Evolutionary conservation across 148 eudicot species (phyloP), one percentile per base, ranked within the genome.

Genomic region (Camellia lanceoleosa): DNA sequence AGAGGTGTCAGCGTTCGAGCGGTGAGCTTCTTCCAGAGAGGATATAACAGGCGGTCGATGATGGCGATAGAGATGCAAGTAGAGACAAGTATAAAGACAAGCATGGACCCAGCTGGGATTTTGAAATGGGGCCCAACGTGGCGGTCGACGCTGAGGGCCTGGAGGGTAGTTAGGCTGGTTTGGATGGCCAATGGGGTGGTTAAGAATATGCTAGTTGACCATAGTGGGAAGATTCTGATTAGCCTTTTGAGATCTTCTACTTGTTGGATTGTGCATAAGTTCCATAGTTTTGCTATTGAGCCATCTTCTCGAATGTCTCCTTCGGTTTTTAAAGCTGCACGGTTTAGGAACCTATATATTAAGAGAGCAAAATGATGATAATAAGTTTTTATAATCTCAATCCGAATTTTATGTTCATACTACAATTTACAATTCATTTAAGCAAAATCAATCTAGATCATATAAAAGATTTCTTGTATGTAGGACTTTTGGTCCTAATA

Each of bases 191-290:
- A 58, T 12, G 86, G 88, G 44, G 89, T 89, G 84, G 88, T 71
- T 60, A 91, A 54, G 19, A 91, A 66, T 7, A 94, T 83, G 30
- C 92, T 88, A 30, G 88, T 88, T n/a, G 94, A 87, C 95, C 98
- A 94, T 14, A 92, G 64, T 42, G 98, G 98, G 38, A 86, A 12
- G 11, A 94, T 67, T 84, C 81, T 91, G 55, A 92, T 80, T 8
- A 92, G 59, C 78, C 78, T 72, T 81, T 88, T 88, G 42, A 88
- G 82, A 54, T 84, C 85, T 71, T 86, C 89, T 49, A 86, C 84
- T 81, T 88, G 84, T 67, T 83, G 79, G 8, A 88, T 74, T 19
- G 84, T 81, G 76, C 86, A 85, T 80, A 87, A 63, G 56, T 60
- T 81, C 90, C 88, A 85, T 62, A 79, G 84, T 52, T 82, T 80